Conservation (phyloP, 2,329 filamentous ascomycete species). For the Ceratocystis cubensis region DNA sequence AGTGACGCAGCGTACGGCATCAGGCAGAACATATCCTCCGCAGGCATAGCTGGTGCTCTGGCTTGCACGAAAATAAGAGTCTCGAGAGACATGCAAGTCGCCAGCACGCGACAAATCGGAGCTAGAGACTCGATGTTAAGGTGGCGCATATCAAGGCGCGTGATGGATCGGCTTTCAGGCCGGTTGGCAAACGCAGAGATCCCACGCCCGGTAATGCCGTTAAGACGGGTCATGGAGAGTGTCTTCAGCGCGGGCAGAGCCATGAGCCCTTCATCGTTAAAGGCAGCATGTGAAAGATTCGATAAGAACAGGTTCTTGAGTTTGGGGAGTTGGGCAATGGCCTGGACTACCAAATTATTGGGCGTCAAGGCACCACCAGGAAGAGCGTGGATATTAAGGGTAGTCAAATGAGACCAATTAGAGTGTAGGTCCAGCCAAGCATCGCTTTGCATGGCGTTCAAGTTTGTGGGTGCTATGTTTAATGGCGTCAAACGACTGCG, state of each 20-base stretch:
- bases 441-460: constrained; percentile 30
- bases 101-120: constrained; percentile 46
- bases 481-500: constrained; percentile 17
- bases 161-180: constrained; percentile 34
- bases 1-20: constrained; percentile 50
- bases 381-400: constrained; percentile 46
- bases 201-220: constrained; percentile 44
- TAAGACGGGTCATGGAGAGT: constrained; percentile 43
- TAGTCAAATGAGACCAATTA: constrained; percentile 44
- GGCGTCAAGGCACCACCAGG: constrained; percentile 43
- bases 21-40: constrained; percentile 44
- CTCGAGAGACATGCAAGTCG: constrained; percentile 38
- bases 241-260: constrained; percentile 42
- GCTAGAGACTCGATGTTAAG: constrained; percentile 44
- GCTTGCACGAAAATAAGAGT: constrained; percentile 44
- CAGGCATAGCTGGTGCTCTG: constrained; percentile 41
- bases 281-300: constrained; percentile 41
- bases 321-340: constrained; percentile 39
- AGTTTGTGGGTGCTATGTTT: constrained; percentile 24
- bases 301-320: constrained; percentile 49
- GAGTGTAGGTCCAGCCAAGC: constrained; percentile 41
- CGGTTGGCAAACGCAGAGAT: constrained; percentile 45
- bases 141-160: constrained; percentile 42
- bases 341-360: constrained; percentile 38
- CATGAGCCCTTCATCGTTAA: constrained; percentile 44